Evolutionary conservation across 768 basidiomycete genomes (phyloP).

Genomic region (Lanmaoa pseudosensibilis): DNA sequence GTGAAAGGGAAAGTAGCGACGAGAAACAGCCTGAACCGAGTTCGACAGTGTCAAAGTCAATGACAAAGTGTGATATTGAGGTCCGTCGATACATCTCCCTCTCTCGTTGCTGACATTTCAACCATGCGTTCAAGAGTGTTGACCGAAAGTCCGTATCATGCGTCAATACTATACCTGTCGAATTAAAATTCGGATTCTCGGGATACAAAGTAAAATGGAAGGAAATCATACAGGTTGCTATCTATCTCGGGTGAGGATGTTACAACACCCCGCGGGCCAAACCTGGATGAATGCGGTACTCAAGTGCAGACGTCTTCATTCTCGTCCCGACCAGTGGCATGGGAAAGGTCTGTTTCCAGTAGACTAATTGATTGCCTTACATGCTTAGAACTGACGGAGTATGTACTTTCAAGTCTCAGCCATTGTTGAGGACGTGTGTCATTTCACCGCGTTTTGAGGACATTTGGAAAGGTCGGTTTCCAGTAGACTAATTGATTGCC

Average conservation of each 20-base stretch:
- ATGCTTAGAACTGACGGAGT: constrained; percentile 46
- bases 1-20: neutral
- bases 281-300: neutral
- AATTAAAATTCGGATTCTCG: constrained; percentile 64
- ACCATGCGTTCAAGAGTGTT: constrained; percentile 18
- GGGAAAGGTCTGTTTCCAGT: constrained; percentile 62
- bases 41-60: neutral
- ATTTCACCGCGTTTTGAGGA: neutral
- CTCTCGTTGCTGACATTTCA: neutral
- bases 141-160: constrained; percentile 22
- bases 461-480: no score
- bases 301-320: constrained; percentile 73
- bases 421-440: constrained; percentile 55
- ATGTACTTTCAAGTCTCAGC: constrained; percentile 87
- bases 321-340: constrained; percentile 87
- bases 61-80: constrained; percentile 17
- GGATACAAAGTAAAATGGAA: constrained; percentile 77
- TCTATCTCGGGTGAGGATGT: constrained; percentile 50
- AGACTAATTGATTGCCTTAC: neutral
- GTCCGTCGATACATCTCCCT: constrained; percentile 1
- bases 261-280: neutral
- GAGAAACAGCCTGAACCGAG: neutral
- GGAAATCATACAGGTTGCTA: constrained; percentile 70
- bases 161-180: neutral
- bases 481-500: no score